Conservation (phyloP, 2,329 filamentous ascomycete genomes). For the Alternaria sp. region DNA sequence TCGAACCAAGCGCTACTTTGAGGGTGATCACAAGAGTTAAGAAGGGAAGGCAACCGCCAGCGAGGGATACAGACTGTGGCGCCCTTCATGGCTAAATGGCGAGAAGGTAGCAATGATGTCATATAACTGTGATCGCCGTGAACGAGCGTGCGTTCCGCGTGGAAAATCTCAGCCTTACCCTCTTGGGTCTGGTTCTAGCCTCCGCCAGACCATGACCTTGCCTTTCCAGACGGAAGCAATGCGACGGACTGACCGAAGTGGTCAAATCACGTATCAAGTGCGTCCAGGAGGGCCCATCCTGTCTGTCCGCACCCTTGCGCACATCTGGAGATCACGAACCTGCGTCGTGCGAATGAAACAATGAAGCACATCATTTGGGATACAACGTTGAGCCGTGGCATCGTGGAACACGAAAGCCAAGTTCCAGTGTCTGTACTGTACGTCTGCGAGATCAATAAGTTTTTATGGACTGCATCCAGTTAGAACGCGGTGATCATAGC, state of each 20-base stretch:
- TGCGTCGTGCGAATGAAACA: slow-evolving; percentile 1
- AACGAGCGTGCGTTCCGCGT: slow-evolving; percentile 16
- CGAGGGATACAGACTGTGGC: slow-evolving; percentile 9
- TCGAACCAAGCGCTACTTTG: slow-evolving; percentile 1
- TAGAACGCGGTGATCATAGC: neutral
- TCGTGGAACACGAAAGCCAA: neutral
- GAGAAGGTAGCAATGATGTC: slow-evolving; percentile 42
- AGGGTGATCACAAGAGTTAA: neutral
- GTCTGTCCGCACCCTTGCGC: slow-evolving; percentile 8
- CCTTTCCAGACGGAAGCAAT: slow-evolving; percentile 2
- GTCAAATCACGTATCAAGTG: slow-evolving; percentile 8
- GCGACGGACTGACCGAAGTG: slow-evolving; percentile 7
- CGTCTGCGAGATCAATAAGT: neutral
- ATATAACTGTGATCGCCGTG: slow-evolving; percentile 31
- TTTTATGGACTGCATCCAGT: neutral
- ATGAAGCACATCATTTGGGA: neutral
- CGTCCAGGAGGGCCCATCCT: slow-evolving; percentile 2
- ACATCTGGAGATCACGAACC: slow-evolving; percentile 7
- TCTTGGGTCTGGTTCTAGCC: slow-evolving; percentile 17
- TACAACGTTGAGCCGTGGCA: neutral
- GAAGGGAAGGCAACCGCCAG: slow-evolving; percentile 3
- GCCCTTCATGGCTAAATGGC: slow-evolving; percentile 35
- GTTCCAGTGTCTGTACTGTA: neutral
- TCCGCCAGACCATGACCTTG: slow-evolving; percentile 20
- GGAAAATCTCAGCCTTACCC: slow-evolving; percentile 15